Conservation (phyloP, 257 asterid species). For the Solanum rostratum region DNA sequence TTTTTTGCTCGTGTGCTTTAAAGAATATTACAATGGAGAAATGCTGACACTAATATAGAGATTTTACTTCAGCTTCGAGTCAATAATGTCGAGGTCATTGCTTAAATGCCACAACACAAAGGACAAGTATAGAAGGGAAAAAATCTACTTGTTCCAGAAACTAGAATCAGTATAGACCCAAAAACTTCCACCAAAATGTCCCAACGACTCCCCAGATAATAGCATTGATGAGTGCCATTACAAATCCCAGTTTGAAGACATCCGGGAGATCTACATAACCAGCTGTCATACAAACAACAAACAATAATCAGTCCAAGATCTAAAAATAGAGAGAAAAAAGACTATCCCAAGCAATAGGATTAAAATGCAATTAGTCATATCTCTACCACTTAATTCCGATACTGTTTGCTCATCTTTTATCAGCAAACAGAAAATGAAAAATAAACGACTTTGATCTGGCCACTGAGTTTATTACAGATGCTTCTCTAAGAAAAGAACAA, state of each 20-base stretch:
- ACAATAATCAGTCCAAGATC: slow-evolving; percentile 3
- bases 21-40: neutral
- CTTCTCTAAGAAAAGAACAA: neutral
- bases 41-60: neutral
- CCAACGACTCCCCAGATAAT: slow-evolving; percentile 72
- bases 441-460: neutral
- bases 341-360: neutral
- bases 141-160: slow-evolving; percentile 14
- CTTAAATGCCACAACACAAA: neutral
- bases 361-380: neutral
- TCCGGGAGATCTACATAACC: slow-evolving; percentile 93
- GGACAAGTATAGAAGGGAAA: neutral
- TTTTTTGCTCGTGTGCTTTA: neutral
- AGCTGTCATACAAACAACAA: slow-evolving; percentile 35
- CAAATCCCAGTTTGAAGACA: slow-evolving; percentile 72
- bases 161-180: slow-evolving; percentile 59
- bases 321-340: neutral
- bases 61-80: neutral
- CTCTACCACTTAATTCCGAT: neutral
- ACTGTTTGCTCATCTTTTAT: neutral
- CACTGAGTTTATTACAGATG: neutral
- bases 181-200: slow-evolving; percentile 87
- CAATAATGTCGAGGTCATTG: neutral
- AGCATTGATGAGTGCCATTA: slow-evolving; percentile 76
- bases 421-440: neutral